Evolutionary conservation across 1,139 yeast species (phyloP).

Genomic region (Pichia norvegensis): DNA sequence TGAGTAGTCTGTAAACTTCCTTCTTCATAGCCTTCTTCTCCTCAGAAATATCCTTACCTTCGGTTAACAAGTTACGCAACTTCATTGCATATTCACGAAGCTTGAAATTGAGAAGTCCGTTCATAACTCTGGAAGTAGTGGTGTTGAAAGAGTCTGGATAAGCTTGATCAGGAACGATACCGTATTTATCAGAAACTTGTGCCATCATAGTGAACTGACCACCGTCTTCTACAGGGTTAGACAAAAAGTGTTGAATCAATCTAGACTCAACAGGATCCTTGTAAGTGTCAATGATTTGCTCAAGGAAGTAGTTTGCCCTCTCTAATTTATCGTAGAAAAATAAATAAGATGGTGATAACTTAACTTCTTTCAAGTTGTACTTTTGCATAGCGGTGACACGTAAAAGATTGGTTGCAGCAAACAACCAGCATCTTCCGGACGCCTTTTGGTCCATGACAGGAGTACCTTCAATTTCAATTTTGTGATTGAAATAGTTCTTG

Average conservation of each 20-base stretch:
- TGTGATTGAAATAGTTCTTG: constrained; percentile 46
- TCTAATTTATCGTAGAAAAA: constrained; percentile 72
- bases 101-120: constrained; percentile 55
- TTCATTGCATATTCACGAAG: constrained; percentile 68
- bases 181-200: constrained; percentile 67
- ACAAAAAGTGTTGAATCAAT: constrained; percentile 52
- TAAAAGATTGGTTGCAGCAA: constrained; percentile 70
- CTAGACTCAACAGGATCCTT: constrained; percentile 60
- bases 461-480: constrained; percentile 55
- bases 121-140: constrained; percentile 47
- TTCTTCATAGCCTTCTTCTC: constrained; percentile 44
- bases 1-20: constrained; percentile 54
- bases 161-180: constrained; percentile 62
- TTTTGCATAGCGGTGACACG: constrained; percentile 55
- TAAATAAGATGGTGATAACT: constrained; percentile 63
- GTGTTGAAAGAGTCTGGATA: constrained; percentile 72
- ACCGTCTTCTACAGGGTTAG: constrained; percentile 67
- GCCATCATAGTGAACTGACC: constrained; percentile 84
- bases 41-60: constrained; percentile 31
- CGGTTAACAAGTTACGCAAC: constrained; percentile 40
- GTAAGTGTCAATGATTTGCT: constrained; percentile 62
- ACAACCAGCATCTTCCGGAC: constrained; percentile 83
- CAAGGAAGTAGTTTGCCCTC: constrained; percentile 68
- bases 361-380: constrained; percentile 61
- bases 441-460: constrained; percentile 68